Evolutionary conservation across 768 basidiomycete species (phyloP), one percentile per base, ranked within the genome.

Genomic region (Dentipellis fragilis): DNA sequence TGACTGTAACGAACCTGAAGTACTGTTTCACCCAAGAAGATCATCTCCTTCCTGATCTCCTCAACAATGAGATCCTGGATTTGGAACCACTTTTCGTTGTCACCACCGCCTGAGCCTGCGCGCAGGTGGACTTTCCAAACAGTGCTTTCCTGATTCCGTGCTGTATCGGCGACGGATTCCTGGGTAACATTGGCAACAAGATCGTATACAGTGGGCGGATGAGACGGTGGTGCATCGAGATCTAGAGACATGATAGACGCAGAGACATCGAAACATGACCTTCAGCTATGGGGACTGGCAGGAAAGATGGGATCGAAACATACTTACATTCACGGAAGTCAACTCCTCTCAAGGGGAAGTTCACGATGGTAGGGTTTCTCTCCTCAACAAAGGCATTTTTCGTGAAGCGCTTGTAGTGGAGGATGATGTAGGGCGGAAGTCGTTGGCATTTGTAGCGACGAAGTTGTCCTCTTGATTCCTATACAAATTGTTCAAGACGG

Each of bases 321-420:
- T 8, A 75, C 93, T 64, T 68, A 96, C 96, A 97, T 51, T 93
- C 93, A 63, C 73, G 75, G 68, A 99, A 87, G 69, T 99, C 95
- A 17, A 98, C 79, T 3, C 95, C 94, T 56, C 89, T 81, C 22
- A 97, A 75, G 2, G 95, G 95, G 65, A 96, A 99, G 66, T 95
- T 99, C 62, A 99, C 89, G 58, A 99, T 94, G 1, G 96, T 99
- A 8, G 95, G 95, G 65, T 99, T 99, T 71, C 96, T 96, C 70
- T 99, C 96, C 69, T 97, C 95, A 6, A 97, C 93, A 64, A 98
- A 97, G 52, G 78, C 78, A 68, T 98, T 99, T 68, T 90, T 96
- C 21, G 91, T 93, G 72, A 98, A 99, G 39, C 96, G 83, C 68
- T 94, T 98, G 77, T 87, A 94, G 68, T 95, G 90, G 17, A 97